Conservation (phyloP, 192 early-diverging fungal genomes). For the Linnemannia hyalina region DNA sequence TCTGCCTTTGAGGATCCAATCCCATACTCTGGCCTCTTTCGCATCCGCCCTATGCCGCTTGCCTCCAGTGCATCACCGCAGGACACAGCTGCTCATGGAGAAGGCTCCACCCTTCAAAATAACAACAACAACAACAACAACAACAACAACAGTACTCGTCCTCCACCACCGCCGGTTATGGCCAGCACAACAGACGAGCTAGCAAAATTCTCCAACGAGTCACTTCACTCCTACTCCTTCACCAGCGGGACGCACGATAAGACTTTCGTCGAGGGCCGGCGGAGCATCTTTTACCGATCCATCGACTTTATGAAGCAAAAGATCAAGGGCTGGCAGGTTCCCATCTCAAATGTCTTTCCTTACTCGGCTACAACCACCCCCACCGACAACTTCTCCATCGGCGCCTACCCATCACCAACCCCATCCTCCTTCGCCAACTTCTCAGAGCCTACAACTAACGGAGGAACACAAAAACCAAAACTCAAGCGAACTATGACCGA, state of each 20-base stretch:
- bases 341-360: conserved; percentile 48
- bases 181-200: conserved; percentile 55
- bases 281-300: conserved; percentile 62
- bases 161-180: conserved; percentile 16
- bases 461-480: conserved; percentile 18
- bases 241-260: conserved; percentile 54
- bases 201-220: conserved; percentile 63
- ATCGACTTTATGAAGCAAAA: conserved; percentile 69
- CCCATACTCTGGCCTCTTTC: conserved; percentile 54
- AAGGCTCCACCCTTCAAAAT: neutral
- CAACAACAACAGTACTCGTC: neutral
- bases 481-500: conserved; percentile 55
- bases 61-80: conserved; percentile 29
- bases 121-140: neutral
- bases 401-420: conserved; percentile 49
- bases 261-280: conserved; percentile 55
- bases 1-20: conserved; percentile 52
- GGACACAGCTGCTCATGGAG: conserved; percentile 12
- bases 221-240: conserved; percentile 61
- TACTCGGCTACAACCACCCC: conserved; percentile 35
- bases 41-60: conserved; percentile 55
- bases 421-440: conserved; percentile 27
- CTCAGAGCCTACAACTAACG: neutral
- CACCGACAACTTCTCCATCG: conserved; percentile 33
- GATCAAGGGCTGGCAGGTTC: conserved; percentile 64